Evolutionary conservation across 2,329 filamentous ascomycete genomes (phyloP).

Genomic region (Clonostachys rhizophaga): DNA sequence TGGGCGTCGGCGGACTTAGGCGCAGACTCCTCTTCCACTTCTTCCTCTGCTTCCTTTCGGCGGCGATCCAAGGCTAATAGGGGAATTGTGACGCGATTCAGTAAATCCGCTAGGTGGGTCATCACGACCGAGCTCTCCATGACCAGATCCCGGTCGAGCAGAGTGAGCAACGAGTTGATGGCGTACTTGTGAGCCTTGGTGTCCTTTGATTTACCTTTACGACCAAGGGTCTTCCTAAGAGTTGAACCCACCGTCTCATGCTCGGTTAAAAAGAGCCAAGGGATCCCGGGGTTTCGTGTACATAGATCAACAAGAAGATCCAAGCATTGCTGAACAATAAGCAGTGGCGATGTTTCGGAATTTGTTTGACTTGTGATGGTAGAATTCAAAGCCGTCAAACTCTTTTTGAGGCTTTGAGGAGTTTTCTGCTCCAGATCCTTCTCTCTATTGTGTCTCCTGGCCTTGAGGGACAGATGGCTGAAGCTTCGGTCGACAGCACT

Average conservation of each 20-base stretch:
- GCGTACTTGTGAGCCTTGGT: constrained; percentile 81
- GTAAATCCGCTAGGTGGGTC: constrained; percentile 82
- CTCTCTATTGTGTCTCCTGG: constrained; percentile 71
- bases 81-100: constrained; percentile 85
- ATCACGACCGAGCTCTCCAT: constrained; percentile 97
- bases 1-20: neutral
- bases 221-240: constrained; percentile 70
- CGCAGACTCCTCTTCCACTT: constrained; percentile 20
- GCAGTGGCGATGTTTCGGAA: constrained; percentile 85
- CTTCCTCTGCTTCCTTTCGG: constrained; percentile 65
- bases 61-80: constrained; percentile 78
- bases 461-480: constrained; percentile 84
- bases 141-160: constrained; percentile 90
- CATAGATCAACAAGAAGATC: constrained; percentile 80
- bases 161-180: constrained; percentile 81
- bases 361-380: constrained; percentile 48
- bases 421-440: constrained; percentile 63
- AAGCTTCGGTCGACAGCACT: constrained; percentile 94
- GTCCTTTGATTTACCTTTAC: constrained; percentile 93
- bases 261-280: constrained; percentile 90
- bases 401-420: constrained; percentile 74
- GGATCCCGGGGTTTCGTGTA: constrained; percentile 78
- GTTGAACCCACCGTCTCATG: constrained; percentile 73
- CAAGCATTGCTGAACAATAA: constrained; percentile 94
- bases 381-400: constrained; percentile 53